Base-by-base conservation (phyloP, 1,139 yeast genomes). In the Zygosaccharomyces sapae region DNA sequence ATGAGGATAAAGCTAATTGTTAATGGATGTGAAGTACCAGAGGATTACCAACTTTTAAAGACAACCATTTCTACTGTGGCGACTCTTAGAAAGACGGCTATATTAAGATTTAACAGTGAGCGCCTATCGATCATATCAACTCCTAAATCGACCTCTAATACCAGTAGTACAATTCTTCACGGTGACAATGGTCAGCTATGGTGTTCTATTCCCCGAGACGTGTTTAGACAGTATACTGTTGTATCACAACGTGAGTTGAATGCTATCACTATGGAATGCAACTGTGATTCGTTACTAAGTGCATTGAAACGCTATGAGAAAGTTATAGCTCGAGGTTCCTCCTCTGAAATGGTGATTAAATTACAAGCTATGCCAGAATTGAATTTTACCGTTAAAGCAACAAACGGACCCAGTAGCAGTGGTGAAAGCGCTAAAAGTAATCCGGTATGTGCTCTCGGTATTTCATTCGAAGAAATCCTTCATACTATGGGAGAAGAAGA, bases 131-230 rank as follows among this genome's bases (percentile, higher is more conserved):
- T 63, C 2, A 60, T 64, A 42, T 64, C 68, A 1, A 58, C 66
- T 1, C 67, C 67, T 0, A 57, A 55, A 27, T 48, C 56, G 1
- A 40, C 54, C 6, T 33, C 45, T 3, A 37, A 43, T 18, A 48
- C 50, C 33, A 43, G 43, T 13, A 51, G 51, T 20, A 48, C 61
- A 3, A 39, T 51, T 6, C 31, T 59, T 22, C 57, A 54, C 4
- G 57, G 55, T 7, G 67, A 63, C 43, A 55, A 55, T 10, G 67
- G 66, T 2, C 66, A 63, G 40, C 45, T 63, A 31, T 64, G 68
- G 68, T 64, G 68, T 38, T 61, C 65, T 5, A 59, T 64, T 6
- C 68, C 68, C 2, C 43, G 45, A 7, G 67, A 63, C 53, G 63
- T 59, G 16, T 64, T 64, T 41, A 53, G 51, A 24, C 46, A 53